These are phyloP conservation scores for Dendrobium officinale DNA, from an alignment of 106 monocot genomes.

Conservation along the genomic window DNA sequence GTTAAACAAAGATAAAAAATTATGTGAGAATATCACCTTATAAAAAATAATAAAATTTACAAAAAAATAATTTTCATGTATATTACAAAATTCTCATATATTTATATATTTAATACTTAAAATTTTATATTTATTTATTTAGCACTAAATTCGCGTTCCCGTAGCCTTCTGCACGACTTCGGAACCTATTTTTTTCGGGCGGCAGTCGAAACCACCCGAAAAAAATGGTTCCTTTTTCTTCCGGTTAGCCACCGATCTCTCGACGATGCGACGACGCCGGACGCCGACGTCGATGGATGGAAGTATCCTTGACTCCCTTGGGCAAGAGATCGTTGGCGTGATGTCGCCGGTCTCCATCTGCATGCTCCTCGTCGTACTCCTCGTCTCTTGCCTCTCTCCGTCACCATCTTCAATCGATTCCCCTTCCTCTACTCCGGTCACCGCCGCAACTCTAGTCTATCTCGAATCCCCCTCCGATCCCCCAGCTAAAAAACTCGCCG, in stretches of 20 bases:
- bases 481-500: constrained; percentile 37
- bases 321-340: constrained; percentile 52
- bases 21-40: no score
- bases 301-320: constrained; percentile 37
- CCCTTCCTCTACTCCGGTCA: constrained; percentile 17
- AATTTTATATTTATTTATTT: no score
- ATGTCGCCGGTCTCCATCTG: constrained; percentile 64
- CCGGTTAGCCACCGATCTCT: background rate
- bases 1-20: no score
- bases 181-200: no score
- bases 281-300: constrained; percentile 2
- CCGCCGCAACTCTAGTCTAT: constrained; percentile 72
- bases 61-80: no score
- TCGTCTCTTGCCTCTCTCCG: constrained; percentile 31
- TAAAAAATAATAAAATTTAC: no score
- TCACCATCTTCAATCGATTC: constrained; percentile 10
- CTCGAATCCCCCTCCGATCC: constrained; percentile 47
- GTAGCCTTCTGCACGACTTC: no score
- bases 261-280: background rate
- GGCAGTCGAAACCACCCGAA: no score
- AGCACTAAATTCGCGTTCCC: no score
- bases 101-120: no score
- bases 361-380: constrained; percentile 60
- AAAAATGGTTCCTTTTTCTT: background rate
- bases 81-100: no score